These are phyloP conservation scores for Dianthus caryophyllus DNA, from an alignment of 148 eudicot species.

Conservation along the genomic window DNA sequence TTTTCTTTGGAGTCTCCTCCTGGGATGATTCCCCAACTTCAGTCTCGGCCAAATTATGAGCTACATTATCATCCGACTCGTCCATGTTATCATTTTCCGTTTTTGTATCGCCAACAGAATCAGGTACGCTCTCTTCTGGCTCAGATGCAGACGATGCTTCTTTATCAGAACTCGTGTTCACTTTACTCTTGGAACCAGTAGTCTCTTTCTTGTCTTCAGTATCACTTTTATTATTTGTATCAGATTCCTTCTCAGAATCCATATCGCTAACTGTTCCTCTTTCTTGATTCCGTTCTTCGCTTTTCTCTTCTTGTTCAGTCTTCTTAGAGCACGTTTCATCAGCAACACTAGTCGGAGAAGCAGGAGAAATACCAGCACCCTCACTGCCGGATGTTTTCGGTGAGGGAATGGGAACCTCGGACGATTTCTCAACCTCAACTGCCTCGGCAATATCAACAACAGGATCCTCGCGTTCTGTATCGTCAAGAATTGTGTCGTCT, in stretches of 20 bases:
- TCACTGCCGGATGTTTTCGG: conserved; percentile 36
- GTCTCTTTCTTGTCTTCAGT: not conserved
- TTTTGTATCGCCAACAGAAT: conserved; percentile 25
- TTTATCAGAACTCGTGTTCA: not conserved
- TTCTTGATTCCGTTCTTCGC: conserved; percentile 37
- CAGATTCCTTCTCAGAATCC: conserved; percentile 30
- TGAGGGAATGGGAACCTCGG: conserved; percentile 26
- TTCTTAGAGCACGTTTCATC: conserved; percentile 38
- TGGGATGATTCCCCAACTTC: too few species aligned
- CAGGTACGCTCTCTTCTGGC: conserved; percentile 31
- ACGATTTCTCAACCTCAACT: conserved; percentile 33
- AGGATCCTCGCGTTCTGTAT: conserved; percentile 28
- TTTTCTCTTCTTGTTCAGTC: conserved; percentile 32
- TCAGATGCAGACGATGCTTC: conserved; percentile 16
- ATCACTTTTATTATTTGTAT: conserved; percentile 37
- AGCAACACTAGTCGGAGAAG: conserved; percentile 39
- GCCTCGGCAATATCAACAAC: conserved; percentile 29
- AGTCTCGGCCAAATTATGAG: too few species aligned
- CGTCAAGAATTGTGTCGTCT: conserved; percentile 30
- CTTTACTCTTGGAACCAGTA: not conserved
- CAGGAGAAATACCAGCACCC: conserved; percentile 36
- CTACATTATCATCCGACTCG: too few species aligned
- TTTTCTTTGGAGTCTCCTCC: too few species aligned
- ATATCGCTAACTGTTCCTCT: conserved; percentile 27
- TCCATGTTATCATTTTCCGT: too few species aligned